Percentiles rank a stretch among this genome's conserved stretches.
Conservation (phyloP, 106 monocot species). For the Cymbidium sinense region DNA sequence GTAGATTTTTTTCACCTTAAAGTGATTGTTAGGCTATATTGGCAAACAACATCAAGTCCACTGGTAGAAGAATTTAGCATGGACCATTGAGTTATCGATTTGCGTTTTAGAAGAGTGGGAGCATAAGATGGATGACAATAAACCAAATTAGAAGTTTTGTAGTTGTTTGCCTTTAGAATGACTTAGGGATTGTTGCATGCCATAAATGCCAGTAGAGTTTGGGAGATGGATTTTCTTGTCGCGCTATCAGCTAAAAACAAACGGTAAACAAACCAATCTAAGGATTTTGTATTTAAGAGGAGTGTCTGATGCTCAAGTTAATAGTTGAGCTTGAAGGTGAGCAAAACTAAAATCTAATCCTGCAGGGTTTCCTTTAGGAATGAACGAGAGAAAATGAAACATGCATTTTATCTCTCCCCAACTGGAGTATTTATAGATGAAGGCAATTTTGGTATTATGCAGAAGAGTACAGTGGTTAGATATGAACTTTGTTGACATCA, state of each 20-base stretch:
- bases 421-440: background rate
- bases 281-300: background rate
- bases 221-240: background rate
- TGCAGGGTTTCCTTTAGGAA: background rate
- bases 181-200: background rate
- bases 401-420: background rate
- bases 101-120: background rate
- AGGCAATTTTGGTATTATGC: background rate
- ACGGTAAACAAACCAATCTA: background rate
- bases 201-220: background rate
- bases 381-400: background rate
- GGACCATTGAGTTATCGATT: background rate
- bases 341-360: background rate
- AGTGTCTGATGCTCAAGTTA: background rate
- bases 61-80: background rate
- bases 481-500: background rate
- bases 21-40: background rate
- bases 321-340: background rate
- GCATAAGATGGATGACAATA: background rate
- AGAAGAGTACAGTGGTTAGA: background rate
- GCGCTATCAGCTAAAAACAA: background rate
- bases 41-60: background rate
- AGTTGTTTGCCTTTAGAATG: background rate
- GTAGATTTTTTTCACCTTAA: background rate
- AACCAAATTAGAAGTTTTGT: background rate